Base-by-base conservation (phyloP, 2,329 filamentous ascomycete species). In the Tolypocladium pustulatum region DNA sequence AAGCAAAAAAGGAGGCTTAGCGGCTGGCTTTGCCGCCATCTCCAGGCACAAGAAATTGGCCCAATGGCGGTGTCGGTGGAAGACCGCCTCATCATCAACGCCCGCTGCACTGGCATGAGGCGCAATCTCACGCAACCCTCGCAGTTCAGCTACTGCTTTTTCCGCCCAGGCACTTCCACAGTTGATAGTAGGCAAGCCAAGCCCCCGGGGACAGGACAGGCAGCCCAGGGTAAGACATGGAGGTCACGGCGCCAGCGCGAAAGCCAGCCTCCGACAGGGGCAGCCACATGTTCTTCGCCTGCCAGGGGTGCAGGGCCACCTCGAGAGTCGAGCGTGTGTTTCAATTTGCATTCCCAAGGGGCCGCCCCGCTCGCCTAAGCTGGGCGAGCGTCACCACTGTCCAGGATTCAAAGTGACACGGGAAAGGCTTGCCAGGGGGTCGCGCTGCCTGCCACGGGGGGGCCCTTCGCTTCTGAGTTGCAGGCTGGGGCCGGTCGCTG, bases 321-420 rank as follows among this genome's bases (percentile, higher is more conserved):
- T 55, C 34, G 30, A 37, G 32, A 27, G 36, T 55, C 54, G 30
- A 56, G 59, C 57, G 57, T 43, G 61, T 64, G 62, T 65, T 65
- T 64, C 63, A 64, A 65, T 64, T 63, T 61, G 61, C 61, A 41
- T 53, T 60, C 49, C 20, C 27, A 51, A 55, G 61, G 46, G 38
- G 20, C 17, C 40, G 57, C 62, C 63, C 57, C 63, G 55, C 61
- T 51, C 46, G 49, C 57, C 59, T 63, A 59, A 58, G 56, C 60
- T 59, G 58, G 57, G 38, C 57, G 37, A 30, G 55, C 38, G 43
- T 34, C 43, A 54, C 34, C 27, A 41, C 22, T 49, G 55, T 49
- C 55, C 22, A 56, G 40, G 41, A 49, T 54, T 41, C 56, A 53
- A 27, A 43, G 38, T 57, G 56, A 51, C 56, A 57, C 56, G 56